Evolutionary conservation across 495 filamentous ascomycete genomes (phyloP), one percentile per base, ranked within the genome.

Genomic region (Penicillium cinerascens): DNA sequence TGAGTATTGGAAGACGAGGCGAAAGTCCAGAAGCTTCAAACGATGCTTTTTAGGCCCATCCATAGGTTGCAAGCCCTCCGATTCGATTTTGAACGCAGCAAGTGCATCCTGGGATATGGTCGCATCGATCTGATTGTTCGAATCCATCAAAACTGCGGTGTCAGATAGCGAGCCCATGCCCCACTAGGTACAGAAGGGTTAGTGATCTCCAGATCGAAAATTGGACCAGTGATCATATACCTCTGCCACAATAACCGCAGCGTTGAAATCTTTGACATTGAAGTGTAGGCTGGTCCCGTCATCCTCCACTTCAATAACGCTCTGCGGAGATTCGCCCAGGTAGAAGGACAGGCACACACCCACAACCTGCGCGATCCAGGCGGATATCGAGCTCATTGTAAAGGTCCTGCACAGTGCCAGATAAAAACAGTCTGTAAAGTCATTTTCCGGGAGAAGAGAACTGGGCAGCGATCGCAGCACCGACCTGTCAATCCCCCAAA

Each of bases 211-310:
- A 7, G 37, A 6, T 20, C 16, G 1, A 17, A 7, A 39, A 7
- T 18, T 16, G 9, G 37, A n/a, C 37, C 3, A 11, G 18, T 4
- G 5, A 51, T 13, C 1, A 23, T 47, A 54, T 55, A 76, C 68
- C 39, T 62, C 45, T 20, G 51, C 49, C 33, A 71, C 53, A 41
- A 58, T 42, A 13, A 69, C 72, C 20, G 26, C 25, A 4, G 42
- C 2, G 5, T 52, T 44, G 6, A 44, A 21, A 0, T 42, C 47
- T 6, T 26, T 6, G 22, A 42, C 56, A 20, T 37, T 55, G 48
- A 78, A 71, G 11, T 60, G 67, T 36, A 78, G 48, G 21, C 64
- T 70, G 46, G 69, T 65, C 6, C 71, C 74, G 61, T 75, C 60
- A 39, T 78, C 71, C 40, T 73, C 61, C 36, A 66, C 54, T 8